Conservation (phyloP, 2,329 filamentous ascomycete species). For the Fusarium austroafricanum region DNA sequence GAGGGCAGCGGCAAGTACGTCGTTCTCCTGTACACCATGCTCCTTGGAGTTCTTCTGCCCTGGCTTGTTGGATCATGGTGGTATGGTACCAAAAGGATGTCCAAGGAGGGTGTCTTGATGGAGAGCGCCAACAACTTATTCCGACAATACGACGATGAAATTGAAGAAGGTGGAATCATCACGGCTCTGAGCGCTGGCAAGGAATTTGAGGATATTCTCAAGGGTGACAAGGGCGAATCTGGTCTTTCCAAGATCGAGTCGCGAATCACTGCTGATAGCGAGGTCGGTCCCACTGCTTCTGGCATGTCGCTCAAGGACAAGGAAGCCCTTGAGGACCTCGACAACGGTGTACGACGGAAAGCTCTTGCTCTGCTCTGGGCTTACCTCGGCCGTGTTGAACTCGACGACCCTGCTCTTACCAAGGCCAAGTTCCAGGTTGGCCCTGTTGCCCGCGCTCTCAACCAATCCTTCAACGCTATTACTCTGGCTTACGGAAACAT, state of each 20-base stretch:
- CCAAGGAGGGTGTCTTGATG: slow-evolving; percentile 92
- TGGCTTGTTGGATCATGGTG: slow-evolving; percentile 98
- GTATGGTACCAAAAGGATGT: slow-evolving; percentile 94
- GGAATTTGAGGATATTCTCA: slow-evolving; percentile 83
- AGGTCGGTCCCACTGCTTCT: slow-evolving; percentile 61
- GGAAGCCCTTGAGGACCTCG: slow-evolving; percentile 80
- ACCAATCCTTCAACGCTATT: slow-evolving; percentile 88
- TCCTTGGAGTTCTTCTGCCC: slow-evolving; percentile 90
- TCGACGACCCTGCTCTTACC: slow-evolving; percentile 81
- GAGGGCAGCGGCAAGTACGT: slow-evolving; percentile 97
- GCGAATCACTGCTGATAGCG: slow-evolving; percentile 74
- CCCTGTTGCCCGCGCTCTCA: slow-evolving; percentile 85
- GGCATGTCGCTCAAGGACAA: slow-evolving; percentile 80
- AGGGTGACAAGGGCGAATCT: slow-evolving; percentile 81
- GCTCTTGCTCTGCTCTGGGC: slow-evolving; percentile 92
- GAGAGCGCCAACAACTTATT: slow-evolving; percentile 96
- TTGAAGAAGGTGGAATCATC: slow-evolving; percentile 83
- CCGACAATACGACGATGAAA: slow-evolving; percentile 87
- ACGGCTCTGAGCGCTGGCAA: slow-evolving; percentile 84
- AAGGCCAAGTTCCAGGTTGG: slow-evolving; percentile 90
- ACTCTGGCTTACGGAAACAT: slow-evolving; percentile 88
- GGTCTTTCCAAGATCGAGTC: slow-evolving; percentile 88
- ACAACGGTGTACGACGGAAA: slow-evolving; percentile 84
- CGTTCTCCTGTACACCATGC: slow-evolving; percentile 85
- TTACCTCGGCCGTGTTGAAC: slow-evolving; percentile 88